A percentile compares a stretch with the other conserved stretches of the same genome.
Evolutionary conservation across 2,329 filamentous ascomycete genomes (phyloP).

Genomic region (Thelonectria olida): DNA sequence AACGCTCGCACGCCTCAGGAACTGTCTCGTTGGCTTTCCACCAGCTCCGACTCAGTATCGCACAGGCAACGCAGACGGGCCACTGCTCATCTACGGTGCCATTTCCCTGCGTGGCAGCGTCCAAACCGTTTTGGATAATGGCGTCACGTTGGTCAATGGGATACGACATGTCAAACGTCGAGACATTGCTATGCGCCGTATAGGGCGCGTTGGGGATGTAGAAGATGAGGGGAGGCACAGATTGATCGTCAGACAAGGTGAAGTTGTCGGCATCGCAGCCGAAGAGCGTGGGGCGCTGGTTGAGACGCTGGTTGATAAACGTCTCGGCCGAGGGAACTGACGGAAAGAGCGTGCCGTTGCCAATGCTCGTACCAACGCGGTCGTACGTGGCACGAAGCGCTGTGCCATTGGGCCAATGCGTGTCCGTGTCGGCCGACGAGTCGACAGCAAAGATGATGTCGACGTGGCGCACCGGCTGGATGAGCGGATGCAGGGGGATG

Average conservation of each 20-base stretch:
- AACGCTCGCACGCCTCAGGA: conserved; percentile 74
- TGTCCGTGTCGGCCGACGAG: conserved; percentile 75
- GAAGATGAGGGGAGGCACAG: conserved; percentile 71
- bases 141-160: conserved; percentile 71
- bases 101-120: conserved; percentile 57
- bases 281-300: conserved; percentile 81
- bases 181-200: conserved; percentile 74
- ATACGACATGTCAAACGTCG: conserved; percentile 75
- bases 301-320: conserved; percentile 79
- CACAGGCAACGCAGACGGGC: conserved; percentile 83
- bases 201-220: conserved; percentile 88
- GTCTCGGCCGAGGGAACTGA: conserved; percentile 77
- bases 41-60: conserved; percentile 78
- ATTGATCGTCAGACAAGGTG: not conserved
- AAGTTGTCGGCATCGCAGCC: conserved; percentile 68
- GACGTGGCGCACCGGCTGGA: conserved; percentile 74
- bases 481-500: conserved; percentile 80
- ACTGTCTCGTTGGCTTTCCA: conserved; percentile 70
- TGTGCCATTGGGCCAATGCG: conserved; percentile 81
- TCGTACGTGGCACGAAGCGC: conserved; percentile 81
- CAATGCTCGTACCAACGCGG: conserved; percentile 57
- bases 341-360: conserved; percentile 62
- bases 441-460: conserved; percentile 87
- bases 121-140: conserved; percentile 83
- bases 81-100: conserved; percentile 73